phyloP scores from a whole-genome alignment of 331 rosid genomes.

The Stylosanthes scabra region DNA sequence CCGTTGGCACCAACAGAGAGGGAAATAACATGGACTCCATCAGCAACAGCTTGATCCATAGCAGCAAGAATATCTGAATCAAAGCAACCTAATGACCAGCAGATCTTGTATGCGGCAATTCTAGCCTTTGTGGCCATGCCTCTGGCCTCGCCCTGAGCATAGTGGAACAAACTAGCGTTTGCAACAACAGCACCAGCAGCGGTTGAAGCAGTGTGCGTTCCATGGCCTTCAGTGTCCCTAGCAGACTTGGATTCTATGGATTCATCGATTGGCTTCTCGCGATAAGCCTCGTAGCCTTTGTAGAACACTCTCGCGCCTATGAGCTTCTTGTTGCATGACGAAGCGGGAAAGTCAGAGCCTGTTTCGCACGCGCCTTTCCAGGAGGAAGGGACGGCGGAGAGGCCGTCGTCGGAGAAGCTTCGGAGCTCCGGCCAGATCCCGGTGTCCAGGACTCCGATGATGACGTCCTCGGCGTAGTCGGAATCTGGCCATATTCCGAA shows the following conservation, averaged over 20 bases:
- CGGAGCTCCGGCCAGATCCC: slow-evolving; percentile 84
- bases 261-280: slow-evolving; percentile 57
- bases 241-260: slow-evolving; percentile 66
- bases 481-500: slow-evolving; percentile 71
- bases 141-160: slow-evolving; percentile 76
- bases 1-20: slow-evolving; percentile 84
- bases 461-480: slow-evolving; percentile 66
- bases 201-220: slow-evolving; percentile 87
- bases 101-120: slow-evolving; percentile 87
- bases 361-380: slow-evolving; percentile 78
- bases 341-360: slow-evolving; percentile 51
- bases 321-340: slow-evolving; percentile 71
- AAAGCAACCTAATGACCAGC: slow-evolving; percentile 78
- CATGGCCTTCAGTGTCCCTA: slow-evolving; percentile 82
- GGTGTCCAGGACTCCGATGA: slow-evolving; percentile 80
- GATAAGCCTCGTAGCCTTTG: slow-evolving; percentile 62
- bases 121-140: slow-evolving; percentile 92
- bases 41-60: slow-evolving; percentile 86
- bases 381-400: slow-evolving; percentile 51
- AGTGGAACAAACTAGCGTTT: slow-evolving; percentile 71
- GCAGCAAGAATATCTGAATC: slow-evolving; percentile 96
- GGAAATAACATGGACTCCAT: slow-evolving; percentile 81
- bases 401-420: slow-evolving; percentile 61
- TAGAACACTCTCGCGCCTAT: slow-evolving; percentile 74
- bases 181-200: slow-evolving; percentile 69